A percentile compares a stretch with the other conserved stretches of the same genome.
These are phyloP conservation scores for Blastomyces emzantsi DNA, from an alignment of 2,329 filamentous ascomycete species.

Conservation along the genomic window DNA sequence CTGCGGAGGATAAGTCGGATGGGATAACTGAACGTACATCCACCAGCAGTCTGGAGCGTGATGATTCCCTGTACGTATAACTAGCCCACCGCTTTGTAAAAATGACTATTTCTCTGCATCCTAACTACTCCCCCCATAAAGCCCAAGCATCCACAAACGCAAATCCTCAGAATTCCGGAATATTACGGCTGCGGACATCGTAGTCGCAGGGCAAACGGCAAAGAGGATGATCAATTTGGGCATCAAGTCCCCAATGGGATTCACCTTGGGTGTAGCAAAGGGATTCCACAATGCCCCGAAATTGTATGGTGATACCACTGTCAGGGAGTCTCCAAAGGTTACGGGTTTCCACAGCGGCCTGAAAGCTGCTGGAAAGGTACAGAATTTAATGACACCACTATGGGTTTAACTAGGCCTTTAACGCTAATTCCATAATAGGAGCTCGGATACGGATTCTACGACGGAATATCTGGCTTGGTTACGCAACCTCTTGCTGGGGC, in stretches of 20 bases:
- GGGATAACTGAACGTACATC: background rate
- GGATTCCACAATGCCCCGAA: slow-evolving; percentile 83
- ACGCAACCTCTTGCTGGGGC: slow-evolving; percentile 66
- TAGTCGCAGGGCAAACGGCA: slow-evolving; percentile 59
- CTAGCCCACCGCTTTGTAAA: no score
- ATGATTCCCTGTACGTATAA: background rate
- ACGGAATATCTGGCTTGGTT: slow-evolving; percentile 71
- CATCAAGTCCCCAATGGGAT: slow-evolving; percentile 73
- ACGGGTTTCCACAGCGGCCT: slow-evolving; percentile 68
- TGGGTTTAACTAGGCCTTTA: background rate
- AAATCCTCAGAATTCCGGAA: slow-evolving; percentile 15
- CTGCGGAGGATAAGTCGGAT: background rate
- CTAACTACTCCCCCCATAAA: background rate
- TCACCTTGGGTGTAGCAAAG: slow-evolving; percentile 70
- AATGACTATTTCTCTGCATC: background rate
- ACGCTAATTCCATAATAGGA: slow-evolving; percentile 36
- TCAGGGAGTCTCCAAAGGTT: slow-evolving; percentile 69
- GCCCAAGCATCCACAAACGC: background rate
- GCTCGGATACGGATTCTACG: slow-evolving; percentile 67
- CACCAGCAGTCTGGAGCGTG: background rate
- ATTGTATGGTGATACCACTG: slow-evolving; percentile 74
- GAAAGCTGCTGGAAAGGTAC: slow-evolving; percentile 61
- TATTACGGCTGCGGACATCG: slow-evolving; percentile 48
- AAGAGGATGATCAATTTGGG: slow-evolving; percentile 65
- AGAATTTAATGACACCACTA: background rate